Evolutionary conservation across 352 stramenopile species (phyloP), one percentile per base, ranked within the genome.

Genomic region (Phytophthora niederhauseri): DNA sequence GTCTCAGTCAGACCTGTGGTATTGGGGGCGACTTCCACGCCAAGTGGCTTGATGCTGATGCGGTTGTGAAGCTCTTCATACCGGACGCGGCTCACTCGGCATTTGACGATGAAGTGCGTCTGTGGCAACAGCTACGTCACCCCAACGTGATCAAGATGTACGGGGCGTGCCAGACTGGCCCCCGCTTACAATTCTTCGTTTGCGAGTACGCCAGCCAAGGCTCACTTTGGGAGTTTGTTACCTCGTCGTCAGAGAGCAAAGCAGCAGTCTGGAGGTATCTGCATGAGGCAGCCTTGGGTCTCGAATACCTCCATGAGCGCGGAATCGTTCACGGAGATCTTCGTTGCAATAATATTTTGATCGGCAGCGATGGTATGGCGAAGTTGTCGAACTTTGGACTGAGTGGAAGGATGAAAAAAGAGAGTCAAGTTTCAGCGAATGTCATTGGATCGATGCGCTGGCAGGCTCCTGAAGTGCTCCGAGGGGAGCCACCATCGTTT

Each of bases 321-420:
- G 34, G 46, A 1, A 64, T 75, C 14, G 26, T 75, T 3, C 68
- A 75, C 36, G 61, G 68, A 0, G 59, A 76, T 48, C 60, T 81
- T 17, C 73, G 73, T 9, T 61, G 66, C 24, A 73, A 68, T 41
- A 76, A 76, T 20, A 75, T 81, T 46, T 46, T 81, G 36, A 50
- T 81, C 7, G 62, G 59, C 5, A 56, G 41, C 34, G 38, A 74
- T 30, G 66, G 59, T 9, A 48, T 53, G 3, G 60, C 66, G 4
- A 76, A 75, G 46, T 63, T 81, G 12, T 28, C 70, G 9, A 69
- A 78, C 38, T 81, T 78, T 43, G 70, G 73, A 1, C 31, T 31
- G 12, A 45, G 31, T 65, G 30, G 63, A 26, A 9, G 8, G 52
- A 30, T 36, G 24, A 36, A 24, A 43, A 22, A 5, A 11, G 52